These are phyloP conservation scores for Acer negundo DNA, from an alignment of 345 rosid species.

Conservation along the genomic window DNA sequence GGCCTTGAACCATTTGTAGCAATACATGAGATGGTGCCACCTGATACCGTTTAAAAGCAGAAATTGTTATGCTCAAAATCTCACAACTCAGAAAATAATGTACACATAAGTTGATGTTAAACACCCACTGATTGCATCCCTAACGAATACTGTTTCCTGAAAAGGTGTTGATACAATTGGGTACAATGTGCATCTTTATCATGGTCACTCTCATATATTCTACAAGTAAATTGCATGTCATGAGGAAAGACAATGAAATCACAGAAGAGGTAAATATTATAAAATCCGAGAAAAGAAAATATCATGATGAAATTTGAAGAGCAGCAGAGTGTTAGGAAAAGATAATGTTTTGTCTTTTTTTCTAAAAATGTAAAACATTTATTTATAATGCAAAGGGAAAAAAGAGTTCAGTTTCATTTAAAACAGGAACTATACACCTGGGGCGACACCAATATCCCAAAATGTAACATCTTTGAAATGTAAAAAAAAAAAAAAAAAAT, in stretches of 20 bases:
- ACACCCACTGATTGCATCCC: not conserved
- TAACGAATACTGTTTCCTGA: not conserved
- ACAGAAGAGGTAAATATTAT: not conserved
- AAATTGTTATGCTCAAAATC: too few relatives aligned
- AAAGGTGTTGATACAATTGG: not conserved
- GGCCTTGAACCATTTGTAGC: constrained; percentile 62
- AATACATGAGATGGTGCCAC: constrained; percentile 62
- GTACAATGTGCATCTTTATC: not conserved
- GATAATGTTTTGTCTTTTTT: not conserved
- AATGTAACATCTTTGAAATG: not conserved
- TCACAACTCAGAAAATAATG: not conserved
- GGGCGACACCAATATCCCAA: not conserved
- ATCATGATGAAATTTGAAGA: not conserved
- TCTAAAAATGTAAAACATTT: not conserved
- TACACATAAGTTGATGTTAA: not conserved
- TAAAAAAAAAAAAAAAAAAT: not conserved
- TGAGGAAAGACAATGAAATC: not conserved
- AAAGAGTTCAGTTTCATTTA: not conserved
- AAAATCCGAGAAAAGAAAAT: not conserved
- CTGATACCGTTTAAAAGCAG: constrained; percentile 35
- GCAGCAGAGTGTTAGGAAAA: not conserved
- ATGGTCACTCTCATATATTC: not conserved
- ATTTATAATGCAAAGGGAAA: not conserved
- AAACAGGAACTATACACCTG: not conserved
- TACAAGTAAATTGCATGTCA: not conserved